These are phyloP conservation scores for Alternaria dauci DNA, from an alignment of 2,329 filamentous ascomycete genomes.

Conservation along the genomic window DNA sequence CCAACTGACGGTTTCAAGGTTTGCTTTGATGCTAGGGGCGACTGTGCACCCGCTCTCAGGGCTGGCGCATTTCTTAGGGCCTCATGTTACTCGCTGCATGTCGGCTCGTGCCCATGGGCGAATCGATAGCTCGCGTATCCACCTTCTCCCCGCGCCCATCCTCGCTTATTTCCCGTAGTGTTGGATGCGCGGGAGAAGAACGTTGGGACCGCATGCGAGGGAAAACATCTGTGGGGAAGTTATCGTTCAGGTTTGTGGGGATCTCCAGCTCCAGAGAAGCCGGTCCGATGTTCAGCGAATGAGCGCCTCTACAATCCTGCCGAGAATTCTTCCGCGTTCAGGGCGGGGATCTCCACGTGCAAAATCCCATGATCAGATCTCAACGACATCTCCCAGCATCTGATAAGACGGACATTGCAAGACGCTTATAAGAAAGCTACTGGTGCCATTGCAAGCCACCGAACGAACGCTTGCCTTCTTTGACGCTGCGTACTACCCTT, in stretches of 20 bases:
- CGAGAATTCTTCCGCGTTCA: background rate
- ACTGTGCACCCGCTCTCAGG: background rate
- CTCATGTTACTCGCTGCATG: background rate
- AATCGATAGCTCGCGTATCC: conserved; percentile 20
- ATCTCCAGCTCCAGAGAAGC: background rate
- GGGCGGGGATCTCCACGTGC: background rate
- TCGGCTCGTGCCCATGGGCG: background rate
- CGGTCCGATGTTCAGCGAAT: conserved; percentile 29
- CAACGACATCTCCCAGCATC: background rate
- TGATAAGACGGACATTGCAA: background rate
- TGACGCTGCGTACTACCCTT: conserved; percentile 3
- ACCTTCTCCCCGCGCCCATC: conserved; percentile 15
- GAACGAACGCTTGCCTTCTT: conserved; percentile 5
- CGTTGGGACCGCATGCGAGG: conserved; percentile 2
- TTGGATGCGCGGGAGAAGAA: conserved; percentile 2
- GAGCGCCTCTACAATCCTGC: background rate
- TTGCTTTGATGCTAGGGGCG: background rate
- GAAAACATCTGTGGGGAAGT: conserved; percentile 6
- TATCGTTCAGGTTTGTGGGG: conserved; percentile 6
- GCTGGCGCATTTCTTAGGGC: background rate
- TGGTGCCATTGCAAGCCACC: conserved; percentile 11
- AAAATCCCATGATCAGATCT: background rate
- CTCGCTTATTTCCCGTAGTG: conserved; percentile 21
- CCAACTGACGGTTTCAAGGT: background rate
- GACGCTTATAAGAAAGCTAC: conserved; percentile 18